phyloP scores from a whole-genome alignment of 257 asterid species.

The Plantago elongata region DNA sequence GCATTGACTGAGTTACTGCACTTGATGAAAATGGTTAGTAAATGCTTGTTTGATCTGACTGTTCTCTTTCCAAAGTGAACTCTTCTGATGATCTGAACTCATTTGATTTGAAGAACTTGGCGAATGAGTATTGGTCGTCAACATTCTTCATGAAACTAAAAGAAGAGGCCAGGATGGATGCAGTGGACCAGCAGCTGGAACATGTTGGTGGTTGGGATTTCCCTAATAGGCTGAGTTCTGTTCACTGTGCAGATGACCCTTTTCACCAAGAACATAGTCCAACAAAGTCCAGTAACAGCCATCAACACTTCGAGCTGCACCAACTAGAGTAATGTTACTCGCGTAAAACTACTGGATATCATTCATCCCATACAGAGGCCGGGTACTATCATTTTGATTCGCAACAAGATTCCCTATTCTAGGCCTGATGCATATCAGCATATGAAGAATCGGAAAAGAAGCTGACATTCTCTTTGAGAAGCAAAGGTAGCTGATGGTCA shows the following conservation, averaged over 20 bases:
- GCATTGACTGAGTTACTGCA: slow-evolving; percentile 64
- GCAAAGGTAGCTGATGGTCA: no score
- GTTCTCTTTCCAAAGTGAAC: neutral
- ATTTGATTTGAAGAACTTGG: slow-evolving; percentile 48
- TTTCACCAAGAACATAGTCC: slow-evolving; percentile 72
- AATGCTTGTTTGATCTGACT: neutral
- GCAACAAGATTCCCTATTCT: no score
- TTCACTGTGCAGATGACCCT: slow-evolving; percentile 69
- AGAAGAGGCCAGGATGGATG: slow-evolving; percentile 47
- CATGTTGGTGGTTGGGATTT: slow-evolving; percentile 44
- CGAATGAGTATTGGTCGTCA: slow-evolving; percentile 70
- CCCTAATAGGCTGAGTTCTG: slow-evolving; percentile 70
- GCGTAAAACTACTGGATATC: neutral
- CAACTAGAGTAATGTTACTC: slow-evolving; percentile 11
- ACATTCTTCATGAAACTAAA: slow-evolving; percentile 56
- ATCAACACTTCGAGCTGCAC: slow-evolving; percentile 33
- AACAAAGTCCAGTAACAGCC: slow-evolving; percentile 32
- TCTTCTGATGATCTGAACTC: slow-evolving; percentile 2
- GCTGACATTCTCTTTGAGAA: no score
- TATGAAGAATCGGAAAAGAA: no score
- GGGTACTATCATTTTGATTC: no score
- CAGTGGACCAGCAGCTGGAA: slow-evolving; percentile 36
- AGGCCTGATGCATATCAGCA: no score
- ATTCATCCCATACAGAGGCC: no score
- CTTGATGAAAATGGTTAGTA: slow-evolving; percentile 66